phyloP scores from a whole-genome alignment of 2,329 filamentous ascomycete genomes.

The Sarocladiaceae sp. region DNA sequence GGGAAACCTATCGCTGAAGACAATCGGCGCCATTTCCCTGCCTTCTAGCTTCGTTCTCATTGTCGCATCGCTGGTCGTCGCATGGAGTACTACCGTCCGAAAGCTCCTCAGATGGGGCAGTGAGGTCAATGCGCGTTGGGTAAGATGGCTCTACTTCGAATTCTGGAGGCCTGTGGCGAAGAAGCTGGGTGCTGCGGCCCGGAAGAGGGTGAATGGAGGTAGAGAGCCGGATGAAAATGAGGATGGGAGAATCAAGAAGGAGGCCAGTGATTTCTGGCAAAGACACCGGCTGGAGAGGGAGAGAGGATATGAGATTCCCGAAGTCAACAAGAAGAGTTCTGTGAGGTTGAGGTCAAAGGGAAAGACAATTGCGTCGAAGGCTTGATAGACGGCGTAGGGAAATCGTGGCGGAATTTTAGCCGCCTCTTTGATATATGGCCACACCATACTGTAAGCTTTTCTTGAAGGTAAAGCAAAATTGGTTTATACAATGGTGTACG shows the following conservation, averaged over 20 bases:
- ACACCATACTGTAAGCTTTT: no score
- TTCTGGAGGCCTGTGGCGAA: conserved; percentile 19
- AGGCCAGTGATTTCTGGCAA: conserved; percentile 38
- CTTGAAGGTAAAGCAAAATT: no score
- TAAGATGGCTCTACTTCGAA: conserved; percentile 18
- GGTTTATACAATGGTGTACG: no score
- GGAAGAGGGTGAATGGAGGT: conserved; percentile 12
- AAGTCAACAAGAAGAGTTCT: conserved; percentile 25
- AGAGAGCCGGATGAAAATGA: conserved; percentile 14
- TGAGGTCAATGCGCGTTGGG: conserved; percentile 11
- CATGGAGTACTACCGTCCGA: conserved; percentile 48
- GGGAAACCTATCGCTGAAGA: conserved; percentile 34
- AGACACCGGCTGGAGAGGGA: conserved; percentile 34
- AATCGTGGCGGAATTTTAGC: no score
- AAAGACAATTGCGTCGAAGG: background rate
- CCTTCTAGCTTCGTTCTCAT: conserved; percentile 47
- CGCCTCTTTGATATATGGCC: no score
- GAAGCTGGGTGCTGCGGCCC: conserved; percentile 13
- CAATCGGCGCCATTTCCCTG: conserved; percentile 44
- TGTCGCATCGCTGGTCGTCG: conserved; percentile 44
- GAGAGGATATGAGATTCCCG: conserved; percentile 33
- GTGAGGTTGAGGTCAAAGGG: background rate
- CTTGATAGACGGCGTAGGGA: no score
- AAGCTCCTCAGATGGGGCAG: conserved; percentile 23
- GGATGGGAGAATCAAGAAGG: conserved; percentile 19